A percentile compares a stretch with the other conserved stretches of the same genome.
These are phyloP conservation scores for Wickerhamomyces rabaulensis DNA, from an alignment of 805 yeast species.

Conservation along the genomic window DNA sequence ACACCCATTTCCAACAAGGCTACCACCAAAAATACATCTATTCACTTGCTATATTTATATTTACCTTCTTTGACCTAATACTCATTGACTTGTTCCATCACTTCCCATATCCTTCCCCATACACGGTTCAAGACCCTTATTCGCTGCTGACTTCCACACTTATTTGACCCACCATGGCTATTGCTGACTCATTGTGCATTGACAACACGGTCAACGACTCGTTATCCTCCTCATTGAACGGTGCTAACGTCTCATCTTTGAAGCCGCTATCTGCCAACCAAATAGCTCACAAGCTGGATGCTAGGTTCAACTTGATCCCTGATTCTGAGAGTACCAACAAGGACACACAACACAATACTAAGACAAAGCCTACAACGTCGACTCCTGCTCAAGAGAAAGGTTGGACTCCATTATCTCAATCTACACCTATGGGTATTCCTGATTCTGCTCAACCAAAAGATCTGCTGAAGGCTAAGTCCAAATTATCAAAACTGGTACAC, in stretches of 20 bases:
- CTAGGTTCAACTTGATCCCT: neutral
- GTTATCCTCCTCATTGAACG: neutral
- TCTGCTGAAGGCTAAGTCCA: constrained; percentile 19
- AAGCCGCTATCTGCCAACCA: neutral
- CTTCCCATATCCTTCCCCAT: neutral
- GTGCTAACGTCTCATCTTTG: neutral
- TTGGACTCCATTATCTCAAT: constrained; percentile 22
- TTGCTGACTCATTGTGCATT: constrained; percentile 3
- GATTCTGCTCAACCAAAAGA: constrained; percentile 22
- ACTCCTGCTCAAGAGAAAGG: constrained; percentile 15
- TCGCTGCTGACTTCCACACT: neutral
- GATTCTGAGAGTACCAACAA: neutral
- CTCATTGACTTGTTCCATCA: neutral
- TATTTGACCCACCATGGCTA: neutral
- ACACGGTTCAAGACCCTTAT: neutral
- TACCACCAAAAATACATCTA: neutral
- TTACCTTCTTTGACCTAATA: neutral
- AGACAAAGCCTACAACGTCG: too few relatives aligned
- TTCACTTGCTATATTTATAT: neutral
- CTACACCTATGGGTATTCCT: constrained; percentile 18
- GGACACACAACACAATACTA: neutral
- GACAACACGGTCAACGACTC: neutral
- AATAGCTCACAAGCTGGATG: neutral
- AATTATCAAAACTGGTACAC: constrained; percentile 18
- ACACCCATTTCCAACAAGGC: neutral